Base-by-base conservation (phyloP, 2,329 filamentous ascomycete genomes). In the Aspergillus quadrilineatus region DNA sequence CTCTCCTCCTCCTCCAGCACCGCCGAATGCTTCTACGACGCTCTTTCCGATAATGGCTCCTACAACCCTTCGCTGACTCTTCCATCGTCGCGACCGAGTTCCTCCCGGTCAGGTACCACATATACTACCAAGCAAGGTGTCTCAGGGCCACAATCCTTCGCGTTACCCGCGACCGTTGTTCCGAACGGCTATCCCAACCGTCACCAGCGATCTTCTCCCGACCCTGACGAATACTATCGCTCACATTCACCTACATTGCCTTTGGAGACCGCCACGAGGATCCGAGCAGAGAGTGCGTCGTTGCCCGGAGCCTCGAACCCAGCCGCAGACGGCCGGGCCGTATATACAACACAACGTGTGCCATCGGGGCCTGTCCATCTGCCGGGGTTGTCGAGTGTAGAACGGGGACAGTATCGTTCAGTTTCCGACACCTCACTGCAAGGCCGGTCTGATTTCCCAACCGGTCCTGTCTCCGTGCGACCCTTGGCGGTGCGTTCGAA, bases 191-290 rank as follows among this genome's bases (percentile, higher is more conserved):
- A 57, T 53, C 65, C 58, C 50, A 68, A 68, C 57, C 64, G 62
- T 50, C 55, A 59, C 48, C 56, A 50, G 28, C 64, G 63, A 55
- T 60, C 65, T 14, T 75, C 73, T 28, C 71, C 74, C 44, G 76
- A 80, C 63, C 80, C 79, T 37, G 78, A 79, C 69, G 79, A 81
- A 17, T 82, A 79, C 68, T 82, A 82, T 64, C 75, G 78, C 63
- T 73, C 75, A 44, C 77, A 77, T 65, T 70, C 69, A 52, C 67
- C 74, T 53, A 67, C 69, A 36, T 70, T 73, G 53, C 64, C 63
- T 51, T 51, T 59, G 50, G 63, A 67, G 29, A 65, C 66, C 53
- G 67, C 72, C 55, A 67, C 64, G 41, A 59, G 49, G 43, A 43
- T 29, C 52, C 52, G 50, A 22, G 32, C 57, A 42, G 60, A 53